Evolutionary conservation across 768 basidiomycete species (phyloP), one percentile per base, ranked within the genome.

Genomic region (Porpolomopsis calyptriformis): DNA sequence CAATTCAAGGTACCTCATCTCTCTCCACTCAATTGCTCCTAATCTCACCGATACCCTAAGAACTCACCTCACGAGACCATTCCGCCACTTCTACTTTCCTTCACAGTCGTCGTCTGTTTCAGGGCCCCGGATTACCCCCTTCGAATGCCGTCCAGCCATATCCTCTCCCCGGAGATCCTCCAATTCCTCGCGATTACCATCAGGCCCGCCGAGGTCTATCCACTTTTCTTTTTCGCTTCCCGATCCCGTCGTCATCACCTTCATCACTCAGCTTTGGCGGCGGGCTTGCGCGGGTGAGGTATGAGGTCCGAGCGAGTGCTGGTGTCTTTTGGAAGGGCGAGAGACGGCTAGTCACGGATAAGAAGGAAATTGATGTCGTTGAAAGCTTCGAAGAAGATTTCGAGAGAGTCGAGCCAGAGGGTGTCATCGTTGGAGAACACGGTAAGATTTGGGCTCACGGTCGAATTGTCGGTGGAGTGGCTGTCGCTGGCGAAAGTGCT

Each of bases 401-500:
- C 11, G 53, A 53, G n/a, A 50, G 65, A 42, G 49, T 62, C 1
- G 68, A 70, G 19, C 76, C 78, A 1, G 77, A 82, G 49, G 77
- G 68, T 5, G 73, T 82, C 2, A 70, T 75, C 7, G 75, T 90
- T 20, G 83, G 80, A 0, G 87, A 91, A 57, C 76, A 73, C 52
- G 88, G 87, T 4, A 87, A 82, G 60, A 70, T 91, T 24, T 86
- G 84, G 80, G 73, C 76, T 37, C 82, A 83, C 55, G 86, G 76
- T 1, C 74, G 65, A 45, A 57, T 91, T 14, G 63, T 84, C 19
- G 82, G 77, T 26, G 77, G 73, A 6, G 62, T 82, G 11, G 55
- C 81, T 14, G 69, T 86, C 6, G 75, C 81, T 24, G 87, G 87
- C 7, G 76, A 79, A 55, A 76, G 74, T 49, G 80, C 74, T 14